A percentile compares a stretch with the other conserved stretches of the same genome.
phyloP scores from a whole-genome alignment of 2,329 filamentous ascomycete species.

The Microcyclospora tardicrescens region DNA sequence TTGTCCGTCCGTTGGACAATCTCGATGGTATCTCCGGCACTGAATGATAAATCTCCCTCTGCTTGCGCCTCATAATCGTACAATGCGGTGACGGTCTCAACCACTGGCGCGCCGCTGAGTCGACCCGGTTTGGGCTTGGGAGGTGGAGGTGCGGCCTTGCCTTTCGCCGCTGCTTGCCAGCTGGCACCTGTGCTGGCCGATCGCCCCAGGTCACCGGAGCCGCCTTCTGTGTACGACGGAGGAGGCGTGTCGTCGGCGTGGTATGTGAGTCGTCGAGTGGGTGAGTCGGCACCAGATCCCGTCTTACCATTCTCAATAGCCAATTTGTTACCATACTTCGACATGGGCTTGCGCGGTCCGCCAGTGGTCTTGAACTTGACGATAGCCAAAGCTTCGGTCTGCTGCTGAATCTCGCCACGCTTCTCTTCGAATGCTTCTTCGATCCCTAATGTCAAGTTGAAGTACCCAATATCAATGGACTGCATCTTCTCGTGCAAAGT shows the following conservation, averaged over 20 bases:
- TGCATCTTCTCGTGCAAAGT: constrained; percentile 98
- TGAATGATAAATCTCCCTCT: constrained; percentile 85
- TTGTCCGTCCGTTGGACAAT: constrained; percentile 63
- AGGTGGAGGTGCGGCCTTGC: constrained; percentile 37
- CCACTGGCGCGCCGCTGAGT: constrained; percentile 48
- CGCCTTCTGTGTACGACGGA: constrained; percentile 15
- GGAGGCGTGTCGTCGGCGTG: constrained; percentile 12
- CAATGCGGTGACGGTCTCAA: constrained; percentile 75
- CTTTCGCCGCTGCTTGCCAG: constrained; percentile 34
- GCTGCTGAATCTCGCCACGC: constrained; percentile 75
- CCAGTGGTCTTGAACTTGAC: constrained; percentile 86
- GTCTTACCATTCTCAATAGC: constrained; percentile 21
- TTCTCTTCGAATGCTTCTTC: constrained; percentile 85
- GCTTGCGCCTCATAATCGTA: constrained; percentile 96
- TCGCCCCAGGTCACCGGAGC: constrained; percentile 16
- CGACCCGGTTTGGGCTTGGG: constrained; percentile 54
- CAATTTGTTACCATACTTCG: constrained; percentile 36
- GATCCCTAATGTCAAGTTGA: constrained; percentile 79
- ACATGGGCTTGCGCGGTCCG: constrained; percentile 38
- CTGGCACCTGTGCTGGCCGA: constrained; percentile 20
- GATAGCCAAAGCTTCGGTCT: constrained; percentile 71
- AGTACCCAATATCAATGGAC: constrained; percentile 91
- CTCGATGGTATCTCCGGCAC: constrained; percentile 78
- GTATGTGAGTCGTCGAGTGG: constrained; percentile 16
- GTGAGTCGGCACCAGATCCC: constrained; percentile 5